Conservation (phyloP, 2,329 filamentous ascomycete genomes). For the Pseudocercospora vitis region DNA sequence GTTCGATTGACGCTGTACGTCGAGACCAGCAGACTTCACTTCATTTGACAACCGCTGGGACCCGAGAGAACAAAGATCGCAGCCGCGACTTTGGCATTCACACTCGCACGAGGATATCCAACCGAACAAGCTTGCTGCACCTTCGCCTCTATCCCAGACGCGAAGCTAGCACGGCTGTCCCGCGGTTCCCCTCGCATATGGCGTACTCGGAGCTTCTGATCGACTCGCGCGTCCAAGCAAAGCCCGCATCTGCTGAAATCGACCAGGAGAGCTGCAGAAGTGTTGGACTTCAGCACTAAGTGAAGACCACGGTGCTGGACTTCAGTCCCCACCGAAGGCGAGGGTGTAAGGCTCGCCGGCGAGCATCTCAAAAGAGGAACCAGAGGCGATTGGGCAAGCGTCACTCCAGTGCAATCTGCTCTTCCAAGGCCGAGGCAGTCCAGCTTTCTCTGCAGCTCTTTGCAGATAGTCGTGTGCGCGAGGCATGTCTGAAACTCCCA, state of each 20-base stretch:
- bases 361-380: neutral
- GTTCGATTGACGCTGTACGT: too few species aligned
- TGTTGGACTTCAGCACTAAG: neutral
- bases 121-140: too few species aligned
- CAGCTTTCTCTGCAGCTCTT: neutral
- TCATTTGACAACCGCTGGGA: too few species aligned
- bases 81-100: neutral
- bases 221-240: slow-evolving; percentile 1
- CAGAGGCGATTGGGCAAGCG: slow-evolving; percentile 5
- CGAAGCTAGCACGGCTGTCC: neutral
- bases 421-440: neutral
- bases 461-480: slow-evolving; percentile 3
- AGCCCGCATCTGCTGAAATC: neutral
- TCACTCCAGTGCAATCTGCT: neutral
- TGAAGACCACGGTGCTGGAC: slow-evolving; percentile 7
- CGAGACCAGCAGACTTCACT: too few species aligned
- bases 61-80: too few species aligned
- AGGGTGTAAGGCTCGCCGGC: slow-evolving; percentile 1
- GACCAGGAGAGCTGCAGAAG: slow-evolving; percentile 5
- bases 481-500: neutral
- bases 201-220: neutral
- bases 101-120: too few species aligned
- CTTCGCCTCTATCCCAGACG: neutral
- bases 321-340: neutral
- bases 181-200: neutral